Evolutionary conservation across 768 basidiomycete genomes (phyloP).

Genomic region (Steccherinum ochraceum): DNA sequence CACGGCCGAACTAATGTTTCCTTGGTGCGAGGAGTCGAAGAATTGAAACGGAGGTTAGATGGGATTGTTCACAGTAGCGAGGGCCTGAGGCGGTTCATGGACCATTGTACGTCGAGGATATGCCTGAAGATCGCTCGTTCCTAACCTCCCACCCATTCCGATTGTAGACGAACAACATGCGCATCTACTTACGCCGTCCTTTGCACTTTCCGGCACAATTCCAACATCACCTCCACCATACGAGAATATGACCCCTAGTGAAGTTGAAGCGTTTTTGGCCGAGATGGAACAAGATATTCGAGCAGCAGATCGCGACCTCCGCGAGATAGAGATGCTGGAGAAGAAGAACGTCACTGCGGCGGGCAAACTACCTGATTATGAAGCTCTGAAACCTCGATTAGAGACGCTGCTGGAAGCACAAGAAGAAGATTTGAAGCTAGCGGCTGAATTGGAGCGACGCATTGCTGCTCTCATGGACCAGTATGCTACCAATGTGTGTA

Average conservation of each 20-base stretch:
- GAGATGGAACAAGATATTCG: constrained; percentile 86
- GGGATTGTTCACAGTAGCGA: constrained; percentile 61
- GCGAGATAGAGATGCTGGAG: constrained; percentile 66
- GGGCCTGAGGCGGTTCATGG: constrained; percentile 67
- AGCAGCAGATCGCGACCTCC: constrained; percentile 74
- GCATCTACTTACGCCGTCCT: constrained; percentile 66
- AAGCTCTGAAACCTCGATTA: constrained; percentile 64
- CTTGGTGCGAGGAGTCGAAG: constrained; percentile 52
- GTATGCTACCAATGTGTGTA: constrained; percentile 63
- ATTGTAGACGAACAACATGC: constrained; percentile 69
- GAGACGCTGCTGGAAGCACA: constrained; percentile 49
- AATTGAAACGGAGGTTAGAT: constrained; percentile 52
- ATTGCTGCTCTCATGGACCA: constrained; percentile 59
- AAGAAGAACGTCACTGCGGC: constrained; percentile 66
- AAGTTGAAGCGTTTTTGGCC: constrained; percentile 61
- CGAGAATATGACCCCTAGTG: constrained; percentile 58
- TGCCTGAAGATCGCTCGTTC: background rate
- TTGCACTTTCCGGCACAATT: constrained; percentile 63
- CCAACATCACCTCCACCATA: constrained; percentile 45
- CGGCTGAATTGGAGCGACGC: constrained; percentile 56
- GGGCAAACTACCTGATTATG: constrained; percentile 66
- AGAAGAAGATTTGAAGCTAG: constrained; percentile 51
- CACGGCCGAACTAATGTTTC: constrained; percentile 21
- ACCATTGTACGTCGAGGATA: constrained; percentile 49
- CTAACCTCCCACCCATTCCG: constrained; percentile 1